Conservation (phyloP, 768 basidiomycete species). For the Ramaria rubella region DNA sequence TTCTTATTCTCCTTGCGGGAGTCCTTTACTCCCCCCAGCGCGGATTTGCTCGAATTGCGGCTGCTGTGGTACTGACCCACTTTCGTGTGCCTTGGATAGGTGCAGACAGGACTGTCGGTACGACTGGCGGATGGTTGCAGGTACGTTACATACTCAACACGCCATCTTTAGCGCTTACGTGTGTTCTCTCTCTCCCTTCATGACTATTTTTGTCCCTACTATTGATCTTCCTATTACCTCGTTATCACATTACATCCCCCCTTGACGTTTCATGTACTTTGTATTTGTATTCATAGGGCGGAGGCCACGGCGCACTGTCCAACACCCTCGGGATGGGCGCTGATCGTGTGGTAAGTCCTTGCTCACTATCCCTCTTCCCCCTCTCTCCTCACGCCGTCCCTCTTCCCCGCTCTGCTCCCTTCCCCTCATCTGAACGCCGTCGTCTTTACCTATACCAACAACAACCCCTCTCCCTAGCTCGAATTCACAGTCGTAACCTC, state of each 20-base stretch:
- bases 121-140: slow-evolving; percentile 31
- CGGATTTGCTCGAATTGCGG: background rate
- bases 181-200: no score
- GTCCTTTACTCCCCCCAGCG: no score
- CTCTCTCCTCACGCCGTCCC: background rate
- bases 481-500: slow-evolving; percentile 50
- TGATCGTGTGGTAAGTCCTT: slow-evolving; percentile 23
- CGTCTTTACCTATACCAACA: background rate
- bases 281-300: slow-evolving; percentile 21
- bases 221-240: background rate
- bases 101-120: slow-evolving; percentile 28
- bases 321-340: slow-evolving; percentile 26
- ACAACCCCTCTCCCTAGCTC: slow-evolving; percentile 19
- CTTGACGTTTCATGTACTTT: background rate
- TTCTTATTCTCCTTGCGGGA: no score
- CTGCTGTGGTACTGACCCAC: background rate
- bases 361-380: background rate
- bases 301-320: slow-evolving; percentile 25
- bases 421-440: background rate
- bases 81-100: background rate
- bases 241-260: background rate
- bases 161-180: no score
- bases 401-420: background rate
- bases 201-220: no score
- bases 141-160: slow-evolving; percentile 12